phyloP scores from a whole-genome alignment of 2,329 filamentous ascomycete genomes.

The Pestalotiopsis sp. region DNA sequence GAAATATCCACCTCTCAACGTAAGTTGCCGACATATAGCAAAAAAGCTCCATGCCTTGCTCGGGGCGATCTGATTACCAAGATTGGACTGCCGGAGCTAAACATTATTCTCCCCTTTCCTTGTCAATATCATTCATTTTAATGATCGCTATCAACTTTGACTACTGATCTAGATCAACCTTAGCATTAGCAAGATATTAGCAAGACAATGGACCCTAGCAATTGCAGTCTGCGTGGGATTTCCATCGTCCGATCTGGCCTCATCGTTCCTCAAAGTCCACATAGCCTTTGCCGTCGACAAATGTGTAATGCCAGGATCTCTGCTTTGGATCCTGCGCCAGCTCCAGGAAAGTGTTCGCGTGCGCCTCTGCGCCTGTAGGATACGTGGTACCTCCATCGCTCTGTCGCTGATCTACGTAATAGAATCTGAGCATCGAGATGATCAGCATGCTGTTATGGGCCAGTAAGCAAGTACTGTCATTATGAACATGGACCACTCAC shows the following conservation, averaged over 20 bases:
- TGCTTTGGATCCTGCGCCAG: slow-evolving; percentile 21
- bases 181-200: not conserved
- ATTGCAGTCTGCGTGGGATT: not conserved
- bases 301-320: slow-evolving; percentile 21
- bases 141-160: not conserved
- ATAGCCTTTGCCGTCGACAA: slow-evolving; percentile 20
- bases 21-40: not conserved
- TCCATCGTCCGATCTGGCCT: not conserved
- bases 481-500: slow-evolving; percentile 20
- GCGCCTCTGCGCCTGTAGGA: slow-evolving; percentile 16
- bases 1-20: not conserved
- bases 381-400: slow-evolving; percentile 17
- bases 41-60: no score
- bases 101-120: not conserved
- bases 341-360: slow-evolving; percentile 18
- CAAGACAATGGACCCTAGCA: not conserved
- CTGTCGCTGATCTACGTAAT: slow-evolving; percentile 22
- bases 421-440: slow-evolving; percentile 17
- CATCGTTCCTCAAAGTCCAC: slow-evolving; percentile 11
- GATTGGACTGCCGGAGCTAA: not conserved
- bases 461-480: not conserved
- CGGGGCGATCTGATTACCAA: not conserved
- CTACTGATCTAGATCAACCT: not conserved
- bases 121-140: not conserved
- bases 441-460: not conserved